Conservation (phyloP, 2,329 filamentous ascomycete genomes). For the Arthrobotrys sinensis region DNA sequence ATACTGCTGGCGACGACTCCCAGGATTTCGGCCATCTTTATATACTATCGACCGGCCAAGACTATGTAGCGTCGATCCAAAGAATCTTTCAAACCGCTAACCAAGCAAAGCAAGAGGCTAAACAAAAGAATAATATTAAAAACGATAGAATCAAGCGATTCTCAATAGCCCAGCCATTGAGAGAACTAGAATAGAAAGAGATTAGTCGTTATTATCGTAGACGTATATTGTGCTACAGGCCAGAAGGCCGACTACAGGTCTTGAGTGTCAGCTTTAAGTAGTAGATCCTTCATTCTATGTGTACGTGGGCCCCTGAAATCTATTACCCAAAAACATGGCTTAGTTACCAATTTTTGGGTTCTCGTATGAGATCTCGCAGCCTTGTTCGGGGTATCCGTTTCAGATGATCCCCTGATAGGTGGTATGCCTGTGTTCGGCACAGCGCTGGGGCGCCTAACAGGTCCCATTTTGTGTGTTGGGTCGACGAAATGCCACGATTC, state of each 20-base stretch:
- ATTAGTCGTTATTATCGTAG: conserved; percentile 18
- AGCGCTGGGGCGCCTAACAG: conserved; percentile 15
- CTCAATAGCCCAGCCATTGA: conserved; percentile 20
- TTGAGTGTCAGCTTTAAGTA: conserved; percentile 32
- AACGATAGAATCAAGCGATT: not conserved
- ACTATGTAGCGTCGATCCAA: not conserved
- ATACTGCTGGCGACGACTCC: conserved; percentile 41
- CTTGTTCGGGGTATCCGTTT: conserved; percentile 30
- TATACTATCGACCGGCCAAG: not conserved
- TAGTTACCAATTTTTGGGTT: not conserved
- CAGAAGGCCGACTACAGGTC: not conserved
- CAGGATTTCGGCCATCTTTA: conserved; percentile 52
- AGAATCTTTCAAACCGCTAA: not conserved
- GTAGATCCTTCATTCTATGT: conserved; percentile 4
- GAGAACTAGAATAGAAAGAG: conserved; percentile 37
- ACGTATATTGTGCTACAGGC: not conserved
- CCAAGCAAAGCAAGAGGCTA: not conserved
- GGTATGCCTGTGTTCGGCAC: conserved; percentile 28
- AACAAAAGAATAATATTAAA: not conserved
- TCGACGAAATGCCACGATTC: conserved; percentile 10
- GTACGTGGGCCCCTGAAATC: not conserved
- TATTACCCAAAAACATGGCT: not conserved
- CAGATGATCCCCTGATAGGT: too few relatives aligned
- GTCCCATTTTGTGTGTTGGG: conserved; percentile 14
- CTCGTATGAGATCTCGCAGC: not conserved